Percentiles rank a stretch among this genome's conserved stretches.
These are phyloP conservation scores for Eucalyptus dawsonii DNA, from an alignment of 345 rosid genomes.

Conservation along the genomic window DNA sequence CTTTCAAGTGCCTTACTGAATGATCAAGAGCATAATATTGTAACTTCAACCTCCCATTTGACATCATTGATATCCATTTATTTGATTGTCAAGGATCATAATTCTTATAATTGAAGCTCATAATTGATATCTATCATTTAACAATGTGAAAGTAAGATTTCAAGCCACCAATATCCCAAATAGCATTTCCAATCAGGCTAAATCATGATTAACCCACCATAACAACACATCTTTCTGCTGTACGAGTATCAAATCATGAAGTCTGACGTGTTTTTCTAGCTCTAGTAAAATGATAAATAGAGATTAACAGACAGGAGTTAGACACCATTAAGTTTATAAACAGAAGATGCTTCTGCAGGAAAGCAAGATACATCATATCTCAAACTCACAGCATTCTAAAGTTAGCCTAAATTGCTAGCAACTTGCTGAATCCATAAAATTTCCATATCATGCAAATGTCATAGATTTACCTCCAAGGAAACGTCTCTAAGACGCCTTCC, in stretches of 20 bases:
- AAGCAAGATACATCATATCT: background rate
- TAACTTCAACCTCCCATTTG: background rate
- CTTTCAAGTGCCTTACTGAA: background rate
- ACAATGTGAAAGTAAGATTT: background rate
- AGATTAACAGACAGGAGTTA: background rate
- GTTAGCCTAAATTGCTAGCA: background rate
- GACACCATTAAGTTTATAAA: background rate
- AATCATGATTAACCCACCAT: background rate
- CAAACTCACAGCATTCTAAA: background rate
- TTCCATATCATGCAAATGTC: background rate
- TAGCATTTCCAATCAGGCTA: background rate
- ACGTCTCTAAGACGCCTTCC: slow-evolving; percentile 94
- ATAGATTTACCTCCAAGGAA: slow-evolving; percentile 60
- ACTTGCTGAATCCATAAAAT: background rate
- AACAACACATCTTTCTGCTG: background rate
- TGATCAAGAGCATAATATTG: background rate
- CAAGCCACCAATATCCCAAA: background rate
- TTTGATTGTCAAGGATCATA: background rate
- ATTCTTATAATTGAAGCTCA: background rate
- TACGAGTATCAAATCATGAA: background rate
- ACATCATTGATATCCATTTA: background rate
- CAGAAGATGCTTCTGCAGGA: background rate
- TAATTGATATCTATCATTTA: background rate
- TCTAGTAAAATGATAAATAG: background rate
- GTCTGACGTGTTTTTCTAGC: background rate